These are phyloP conservation scores for Bullera alba DNA, from an alignment of 768 basidiomycete genomes.

Conservation along the genomic window DNA sequence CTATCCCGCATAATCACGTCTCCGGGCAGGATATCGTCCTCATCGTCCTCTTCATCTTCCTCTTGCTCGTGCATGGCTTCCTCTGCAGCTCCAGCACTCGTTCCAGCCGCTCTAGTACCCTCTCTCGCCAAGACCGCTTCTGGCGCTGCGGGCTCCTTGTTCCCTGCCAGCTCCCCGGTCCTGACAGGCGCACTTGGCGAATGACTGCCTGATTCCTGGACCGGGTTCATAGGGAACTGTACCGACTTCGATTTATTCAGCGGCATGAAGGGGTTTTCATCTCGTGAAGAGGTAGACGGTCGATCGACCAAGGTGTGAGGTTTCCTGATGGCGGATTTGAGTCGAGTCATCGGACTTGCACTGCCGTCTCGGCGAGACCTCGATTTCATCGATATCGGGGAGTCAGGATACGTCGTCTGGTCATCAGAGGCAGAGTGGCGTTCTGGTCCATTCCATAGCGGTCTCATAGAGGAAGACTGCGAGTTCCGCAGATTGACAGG, in stretches of 20 bases:
- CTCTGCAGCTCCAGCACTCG: constrained; percentile 59
- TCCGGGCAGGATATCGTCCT: constrained; percentile 40
- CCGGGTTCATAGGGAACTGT: constrained; percentile 34
- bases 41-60: constrained; percentile 21
- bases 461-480: neutral
- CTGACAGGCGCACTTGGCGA: no score
- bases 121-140: constrained; percentile 61
- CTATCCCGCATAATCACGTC: constrained; percentile 74
- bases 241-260: constrained; percentile 8
- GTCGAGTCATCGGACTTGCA: neutral
- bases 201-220: no score
- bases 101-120: constrained; percentile 55
- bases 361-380: neutral
- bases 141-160: constrained; percentile 53
- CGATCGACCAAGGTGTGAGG: neutral
- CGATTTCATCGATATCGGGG: neutral
- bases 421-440: neutral
- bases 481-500: neutral
- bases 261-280: neutral
- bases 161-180: constrained; percentile 17
- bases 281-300: neutral
- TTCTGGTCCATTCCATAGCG: neutral
- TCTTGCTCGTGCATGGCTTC: constrained; percentile 19
- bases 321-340: neutral
- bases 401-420: no score